These are phyloP conservation scores for Pleurotus salmoneostramineus DNA, from an alignment of 768 basidiomycete genomes.

Conservation along the genomic window DNA sequence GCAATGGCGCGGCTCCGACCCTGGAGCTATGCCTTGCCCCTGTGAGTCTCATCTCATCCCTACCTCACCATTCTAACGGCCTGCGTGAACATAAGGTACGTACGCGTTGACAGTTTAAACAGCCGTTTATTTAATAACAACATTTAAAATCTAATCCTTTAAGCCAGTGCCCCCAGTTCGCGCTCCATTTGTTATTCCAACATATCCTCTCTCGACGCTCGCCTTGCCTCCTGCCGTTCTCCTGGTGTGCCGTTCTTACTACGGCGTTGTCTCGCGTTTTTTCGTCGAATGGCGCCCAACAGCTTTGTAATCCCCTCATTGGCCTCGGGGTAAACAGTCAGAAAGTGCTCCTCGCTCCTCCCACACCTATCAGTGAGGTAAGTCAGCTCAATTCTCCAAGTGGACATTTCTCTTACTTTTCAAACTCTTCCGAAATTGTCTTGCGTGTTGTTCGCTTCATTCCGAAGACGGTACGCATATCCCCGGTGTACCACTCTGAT, in stretches of 20 bases:
- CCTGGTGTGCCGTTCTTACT: constrained; percentile 7
- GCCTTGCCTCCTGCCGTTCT: too few relatives aligned
- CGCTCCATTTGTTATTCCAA: too few relatives aligned
- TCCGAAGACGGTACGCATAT: not conserved
- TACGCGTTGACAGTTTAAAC: too few relatives aligned
- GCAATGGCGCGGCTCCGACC: too few relatives aligned
- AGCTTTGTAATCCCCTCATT: not conserved
- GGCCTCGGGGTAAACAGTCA: constrained; percentile 7
- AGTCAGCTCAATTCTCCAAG: not conserved
- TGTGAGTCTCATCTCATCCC: too few relatives aligned
- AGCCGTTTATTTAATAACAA: too few relatives aligned
- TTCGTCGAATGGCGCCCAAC: not conserved
- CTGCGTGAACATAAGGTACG: too few relatives aligned
- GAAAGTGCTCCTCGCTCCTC: not conserved
- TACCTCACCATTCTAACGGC: too few relatives aligned
- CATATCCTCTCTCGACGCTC: too few relatives aligned
- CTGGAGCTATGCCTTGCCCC: too few relatives aligned
- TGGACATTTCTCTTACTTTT: not conserved
- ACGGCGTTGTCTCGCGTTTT: not conserved
- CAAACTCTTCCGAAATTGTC: not conserved
- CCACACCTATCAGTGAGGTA: not conserved
- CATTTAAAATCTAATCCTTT: too few relatives aligned
- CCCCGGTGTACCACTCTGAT: constrained; percentile 5
- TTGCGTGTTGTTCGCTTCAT: constrained; percentile 2
- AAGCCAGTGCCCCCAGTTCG: too few relatives aligned